Evolutionary conservation across 192 early-diverging fungal genomes (phyloP), one percentile per base, ranked within the genome.

Genomic region (Umbelopsis isabellina): DNA sequence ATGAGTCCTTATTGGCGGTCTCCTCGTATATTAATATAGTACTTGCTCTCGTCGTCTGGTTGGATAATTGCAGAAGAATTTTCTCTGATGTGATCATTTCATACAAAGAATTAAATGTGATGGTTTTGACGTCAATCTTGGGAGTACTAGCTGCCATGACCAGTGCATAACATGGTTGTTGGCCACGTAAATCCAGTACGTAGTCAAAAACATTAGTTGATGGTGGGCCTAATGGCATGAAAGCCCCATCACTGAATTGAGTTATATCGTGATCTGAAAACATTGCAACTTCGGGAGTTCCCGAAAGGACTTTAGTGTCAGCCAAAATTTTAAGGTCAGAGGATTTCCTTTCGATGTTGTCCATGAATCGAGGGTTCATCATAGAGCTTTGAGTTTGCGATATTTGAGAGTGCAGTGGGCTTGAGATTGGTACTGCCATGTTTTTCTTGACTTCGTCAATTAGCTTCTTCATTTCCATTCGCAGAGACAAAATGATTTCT

Each of bases 11-110:
- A 18, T 61, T 61, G 8, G 21, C 30, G 2, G 21, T 61, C 13
- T 61, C 55, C 30, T 61, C 55, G 15, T 35, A 33, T 1, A 61
- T 35, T 16, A 61, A 15, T 15, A 61, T 61, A 0, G 55, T 61
- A 11, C 55, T 61, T 23, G 33, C 15, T 16, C 55, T 25, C 18
- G 25, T 55, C 12, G 52, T 16, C n/a, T 61, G 55, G 5, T 35
- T 61, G 6, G 55, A 61, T 25, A 61, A 22, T 61, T 61, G 55
- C 37, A 61, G 30, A 12, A 61, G 4, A 15, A 61, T 61, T 30
- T 35, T 35, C 30, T 61, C 55, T 16, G 55, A 61, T 18, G 33
- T 18, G 12, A 61, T 61, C 55, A 61, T 61, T 3, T 61, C 55
- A 61, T 61, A 61, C 15, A 61, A 11, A 18, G 30, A 35, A 35